Conservation (phyloP, 306 rosid genomes). For the Vicia sativa region DNA sequence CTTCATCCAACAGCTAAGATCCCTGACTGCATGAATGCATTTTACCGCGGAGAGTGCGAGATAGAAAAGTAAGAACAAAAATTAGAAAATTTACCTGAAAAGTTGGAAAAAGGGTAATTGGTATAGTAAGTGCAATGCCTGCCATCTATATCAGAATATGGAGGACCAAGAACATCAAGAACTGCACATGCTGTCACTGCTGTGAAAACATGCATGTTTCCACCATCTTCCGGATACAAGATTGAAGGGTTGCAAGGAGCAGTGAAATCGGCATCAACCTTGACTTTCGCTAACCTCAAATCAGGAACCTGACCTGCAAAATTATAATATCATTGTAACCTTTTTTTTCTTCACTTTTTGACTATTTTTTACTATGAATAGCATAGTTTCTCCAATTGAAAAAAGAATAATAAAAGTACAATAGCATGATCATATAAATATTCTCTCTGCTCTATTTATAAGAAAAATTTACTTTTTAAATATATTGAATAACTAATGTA, state of each 20-base stretch:
- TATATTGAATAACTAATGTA: too few species aligned
- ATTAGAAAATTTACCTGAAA: slow-evolving; percentile 55
- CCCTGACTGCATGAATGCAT: background rate
- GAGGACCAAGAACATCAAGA: slow-evolving; percentile 97
- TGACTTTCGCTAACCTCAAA: slow-evolving; percentile 68
- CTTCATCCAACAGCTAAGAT: background rate
- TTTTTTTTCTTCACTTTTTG: slow-evolving; percentile 23
- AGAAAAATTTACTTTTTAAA: too few species aligned
- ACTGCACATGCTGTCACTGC: slow-evolving; percentile 93
- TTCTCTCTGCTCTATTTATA: too few species aligned
- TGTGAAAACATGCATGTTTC: slow-evolving; percentile 93
- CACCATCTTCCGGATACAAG: slow-evolving; percentile 90
- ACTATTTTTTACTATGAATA: slow-evolving; percentile 3
- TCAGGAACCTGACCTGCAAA: slow-evolving; percentile 51
- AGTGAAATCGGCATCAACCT: slow-evolving; percentile 69
- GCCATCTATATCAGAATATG: slow-evolving; percentile 76
- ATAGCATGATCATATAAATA: slow-evolving; percentile 8
- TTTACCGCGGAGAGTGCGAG: background rate
- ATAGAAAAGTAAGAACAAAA: background rate
- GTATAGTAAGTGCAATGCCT: slow-evolving; percentile 86
- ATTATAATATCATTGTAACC: slow-evolving; percentile 20
- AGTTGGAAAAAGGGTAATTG: slow-evolving; percentile 55
- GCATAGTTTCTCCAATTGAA: background rate
- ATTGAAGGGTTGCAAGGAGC: slow-evolving; percentile 81
- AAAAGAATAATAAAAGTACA: background rate